Base-by-base conservation (phyloP, 2,329 filamentous ascomycete species). In the Nothophoma quercina region DNA sequence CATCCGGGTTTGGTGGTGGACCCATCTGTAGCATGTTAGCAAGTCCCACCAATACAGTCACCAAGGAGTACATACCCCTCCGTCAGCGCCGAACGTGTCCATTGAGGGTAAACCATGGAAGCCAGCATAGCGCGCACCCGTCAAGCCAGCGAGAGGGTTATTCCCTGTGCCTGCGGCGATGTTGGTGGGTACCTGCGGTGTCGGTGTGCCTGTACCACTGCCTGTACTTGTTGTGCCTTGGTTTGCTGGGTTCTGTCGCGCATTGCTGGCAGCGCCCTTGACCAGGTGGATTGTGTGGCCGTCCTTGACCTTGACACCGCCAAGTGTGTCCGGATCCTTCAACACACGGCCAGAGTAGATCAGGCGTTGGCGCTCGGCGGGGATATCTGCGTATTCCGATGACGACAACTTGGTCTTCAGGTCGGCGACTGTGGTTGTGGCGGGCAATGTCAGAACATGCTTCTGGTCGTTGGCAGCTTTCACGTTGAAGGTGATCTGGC, bases 311-410 rank as follows among this genome's bases (percentile, higher is more conserved):
- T 97, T 98, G 80, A 96, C 96, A 50, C 86, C 85, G 59, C 83
- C 86, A 34, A 99, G 79, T 0, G 89, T 88, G 67, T 99, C 93
- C 53, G 89, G 86, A 74, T 99, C 95, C 81, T 98, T 99, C 79
- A 99, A 86, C 56, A 99, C 93, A 56, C 93, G 88, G 45, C 95
- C 95, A 5, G 93, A 97, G 81, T 98, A 99, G 78, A 99, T 99
- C 59, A 99, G 83, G 56, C 95, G 90, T 78, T 98, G 93, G 64
- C 92, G 86, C 70, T 96, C 91, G 46, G 88, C 83, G 26, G 95
- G 89, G 49, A 96, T 87, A 74, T 96, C 88, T 74, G 96, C 93
- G 70, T 88, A 91, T 65, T 96, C 91, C 51, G 86, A 78, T 25
- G 85, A 84, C 5, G 93, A 85, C 30, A 99, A 87, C 81, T 93